Evolutionary conservation across 768 basidiomycete genomes (phyloP), one percentile per base, ranked within the genome.

Genomic region (Auriculariales sp.): DNA sequence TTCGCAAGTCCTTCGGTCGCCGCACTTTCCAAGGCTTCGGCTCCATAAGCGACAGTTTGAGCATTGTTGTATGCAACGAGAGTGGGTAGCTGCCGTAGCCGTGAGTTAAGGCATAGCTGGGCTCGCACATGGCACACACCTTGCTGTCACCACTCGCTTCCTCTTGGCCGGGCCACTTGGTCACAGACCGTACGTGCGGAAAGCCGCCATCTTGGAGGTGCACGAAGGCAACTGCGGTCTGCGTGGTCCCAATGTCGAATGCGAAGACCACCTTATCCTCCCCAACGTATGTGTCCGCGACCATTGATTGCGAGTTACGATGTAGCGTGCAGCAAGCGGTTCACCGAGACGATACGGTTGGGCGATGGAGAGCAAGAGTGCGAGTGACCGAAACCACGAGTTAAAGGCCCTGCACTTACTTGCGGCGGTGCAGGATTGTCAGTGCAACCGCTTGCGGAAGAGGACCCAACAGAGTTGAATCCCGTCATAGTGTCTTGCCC

Each of bases 11-110:
- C 50, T 3, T 51, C 50, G 19, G 27, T 24, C 12, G 30, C 50
- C 17, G 45, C 19, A 29, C 46, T 46, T 11, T 51, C 50, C 4
- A 29, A 44, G 10, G 50, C 50, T 15, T 51, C 50, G 15, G 44
- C 39, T 14, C 50, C 50, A 28, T 17, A 51, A 3, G 50, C 27
- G 17, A 46, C 33, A 9, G 29, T 15, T 24, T 46, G 27, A 3
- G 44, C 50, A 6, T 46, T 22, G 3, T 51, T 31, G 34, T 51
- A 51, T 17, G 33, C 33, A 9, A 46, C 17, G 9, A 51, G 31
- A 14, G 50, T 46, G 3, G 50, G 50, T 12, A 51, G 25, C 50
- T 51, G 28, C n/a, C 39, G 9, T 44, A 24, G 39, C 39, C 22
- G 15, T 44, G n/a, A 22, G 35, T 22, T 36, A 36, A 15, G 15